A percentile compares a stretch with the other conserved stretches of the same genome.
phyloP scores from a whole-genome alignment of 768 basidiomycete species.

The Cyclocybe aegerita region DNA sequence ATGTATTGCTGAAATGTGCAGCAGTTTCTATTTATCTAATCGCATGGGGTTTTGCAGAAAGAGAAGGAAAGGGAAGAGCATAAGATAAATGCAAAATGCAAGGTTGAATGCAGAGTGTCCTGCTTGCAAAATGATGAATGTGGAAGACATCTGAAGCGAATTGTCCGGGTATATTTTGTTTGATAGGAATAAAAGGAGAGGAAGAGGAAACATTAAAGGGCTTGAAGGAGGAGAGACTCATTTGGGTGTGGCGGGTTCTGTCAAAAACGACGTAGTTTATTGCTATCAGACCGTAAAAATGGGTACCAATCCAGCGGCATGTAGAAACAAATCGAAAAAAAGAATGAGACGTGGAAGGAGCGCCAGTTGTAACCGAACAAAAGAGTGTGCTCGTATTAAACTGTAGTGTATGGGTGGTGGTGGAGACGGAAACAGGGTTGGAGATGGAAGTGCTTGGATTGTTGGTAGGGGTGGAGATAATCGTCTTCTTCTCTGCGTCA shows the following conservation, averaged over 20 bases:
- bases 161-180: slow-evolving; percentile 16
- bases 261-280: slow-evolving; percentile 14
- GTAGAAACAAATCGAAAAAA: slow-evolving; percentile 15
- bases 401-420: slow-evolving; percentile 4
- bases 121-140: neutral
- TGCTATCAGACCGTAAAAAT: slow-evolving; percentile 19
- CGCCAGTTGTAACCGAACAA: slow-evolving; percentile 12
- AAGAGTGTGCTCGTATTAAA: slow-evolving; percentile 6
- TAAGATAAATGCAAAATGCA: slow-evolving; percentile 1
- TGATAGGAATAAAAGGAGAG: slow-evolving; percentile 3
- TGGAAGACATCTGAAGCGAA: neutral
- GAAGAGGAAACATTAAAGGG: neutral
- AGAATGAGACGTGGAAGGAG: slow-evolving; percentile 16
- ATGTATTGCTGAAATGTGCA: too few species aligned
- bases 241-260: slow-evolving; percentile 10
- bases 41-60: neutral
- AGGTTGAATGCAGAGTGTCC: too few species aligned
- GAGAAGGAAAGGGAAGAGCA: slow-evolving; percentile 4
- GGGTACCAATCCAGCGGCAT: slow-evolving; percentile 30
- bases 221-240: neutral
- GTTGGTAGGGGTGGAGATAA: slow-evolving; percentile 4
- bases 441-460: slow-evolving; percentile 9
- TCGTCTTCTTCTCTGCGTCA: too few species aligned
- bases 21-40: slow-evolving; percentile 1
- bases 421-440: neutral